Conservation (phyloP, 2,329 filamentous ascomycete species). For the Seiridium cupressi region DNA sequence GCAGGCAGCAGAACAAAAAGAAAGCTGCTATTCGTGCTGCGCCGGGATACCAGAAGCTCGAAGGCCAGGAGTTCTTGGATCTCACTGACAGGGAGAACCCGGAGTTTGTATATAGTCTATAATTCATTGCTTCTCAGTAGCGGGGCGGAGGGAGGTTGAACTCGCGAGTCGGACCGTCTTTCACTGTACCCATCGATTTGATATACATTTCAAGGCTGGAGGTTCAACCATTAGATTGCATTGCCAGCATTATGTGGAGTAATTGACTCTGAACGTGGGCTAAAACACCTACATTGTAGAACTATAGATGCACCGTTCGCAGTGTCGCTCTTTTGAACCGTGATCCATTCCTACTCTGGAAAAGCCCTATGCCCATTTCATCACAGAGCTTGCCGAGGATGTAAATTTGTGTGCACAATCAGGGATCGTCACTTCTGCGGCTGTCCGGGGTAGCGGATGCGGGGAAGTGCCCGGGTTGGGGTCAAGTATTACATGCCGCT, state of each 20-base stretch:
- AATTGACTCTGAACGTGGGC: too few species aligned
- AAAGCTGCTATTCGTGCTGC: constrained; percentile 52
- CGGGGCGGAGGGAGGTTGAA: too few species aligned
- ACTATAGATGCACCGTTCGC: too few species aligned
- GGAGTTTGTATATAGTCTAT: constrained; percentile 61
- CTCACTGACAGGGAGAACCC: constrained; percentile 65
- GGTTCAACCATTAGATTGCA: too few species aligned
- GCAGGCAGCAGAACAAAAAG: constrained; percentile 53
- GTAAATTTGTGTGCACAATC: neutral
- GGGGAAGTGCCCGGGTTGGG: constrained; percentile 2
- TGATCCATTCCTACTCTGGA: too few species aligned
- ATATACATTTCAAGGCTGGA: too few species aligned
- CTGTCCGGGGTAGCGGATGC: constrained; percentile 10
- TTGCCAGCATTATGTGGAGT: too few species aligned
- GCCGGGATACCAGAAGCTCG: constrained; percentile 57
- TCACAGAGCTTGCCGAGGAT: neutral
- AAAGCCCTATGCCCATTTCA: too few species aligned
- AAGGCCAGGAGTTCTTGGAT: constrained; percentile 68
- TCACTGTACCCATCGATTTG: too few species aligned
- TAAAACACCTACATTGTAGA: too few species aligned
- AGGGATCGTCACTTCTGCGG: neutral
- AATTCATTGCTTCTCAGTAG: constrained; percentile 11
- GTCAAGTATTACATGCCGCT: neutral
- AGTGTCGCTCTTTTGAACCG: too few species aligned
- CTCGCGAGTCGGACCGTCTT: too few species aligned